Conservation (phyloP, 2,329 filamentous ascomycete species). For the Cercospora sp. region DNA sequence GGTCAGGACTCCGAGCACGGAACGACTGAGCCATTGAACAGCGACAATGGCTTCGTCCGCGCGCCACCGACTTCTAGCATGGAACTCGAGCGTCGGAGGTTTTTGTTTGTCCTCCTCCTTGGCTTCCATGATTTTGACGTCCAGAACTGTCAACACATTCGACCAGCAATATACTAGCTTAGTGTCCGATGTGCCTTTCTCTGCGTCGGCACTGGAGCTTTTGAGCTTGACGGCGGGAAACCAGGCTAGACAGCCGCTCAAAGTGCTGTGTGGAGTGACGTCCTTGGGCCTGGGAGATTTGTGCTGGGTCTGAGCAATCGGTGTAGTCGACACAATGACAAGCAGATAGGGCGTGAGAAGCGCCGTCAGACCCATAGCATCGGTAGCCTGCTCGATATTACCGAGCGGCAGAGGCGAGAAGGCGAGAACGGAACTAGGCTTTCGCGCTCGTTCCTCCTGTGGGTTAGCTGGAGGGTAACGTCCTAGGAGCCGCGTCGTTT, state of each 20-base stretch:
- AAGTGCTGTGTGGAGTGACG: constrained; percentile 80
- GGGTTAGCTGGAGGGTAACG: constrained; percentile 75
- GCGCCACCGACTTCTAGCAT: constrained; percentile 82
- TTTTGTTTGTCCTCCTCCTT: constrained; percentile 67
- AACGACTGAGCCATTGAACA: constrained; percentile 94
- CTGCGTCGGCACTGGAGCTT: constrained; percentile 57
- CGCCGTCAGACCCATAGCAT: constrained; percentile 85
- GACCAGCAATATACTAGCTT: constrained; percentile 99
- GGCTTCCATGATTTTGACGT: constrained; percentile 71
- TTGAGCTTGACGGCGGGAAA: constrained; percentile 95
- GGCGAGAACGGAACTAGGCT: constrained; percentile 91
- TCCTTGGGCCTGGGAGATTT: constrained; percentile 91
- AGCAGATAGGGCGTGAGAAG: constrained; percentile 94
- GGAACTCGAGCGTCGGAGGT: constrained; percentile 76
- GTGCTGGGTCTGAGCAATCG: constrained; percentile 92
- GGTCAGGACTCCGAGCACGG: constrained; percentile 86
- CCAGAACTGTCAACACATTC: constrained; percentile 90
- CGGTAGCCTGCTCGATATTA: constrained; percentile 88
- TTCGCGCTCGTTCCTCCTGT: constrained; percentile 66
- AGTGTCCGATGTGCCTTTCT: constrained; percentile 67
- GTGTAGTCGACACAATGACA: constrained; percentile 96
- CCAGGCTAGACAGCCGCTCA: constrained; percentile 95
- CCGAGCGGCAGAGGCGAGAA: constrained; percentile 89
- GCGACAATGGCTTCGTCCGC: constrained; percentile 94
- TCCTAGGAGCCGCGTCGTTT: constrained; percentile 85